Evolutionary conservation across 495 filamentous ascomycete species (phyloP), one percentile per base, ranked within the genome.

Genomic region (Penicillium goetzii): DNA sequence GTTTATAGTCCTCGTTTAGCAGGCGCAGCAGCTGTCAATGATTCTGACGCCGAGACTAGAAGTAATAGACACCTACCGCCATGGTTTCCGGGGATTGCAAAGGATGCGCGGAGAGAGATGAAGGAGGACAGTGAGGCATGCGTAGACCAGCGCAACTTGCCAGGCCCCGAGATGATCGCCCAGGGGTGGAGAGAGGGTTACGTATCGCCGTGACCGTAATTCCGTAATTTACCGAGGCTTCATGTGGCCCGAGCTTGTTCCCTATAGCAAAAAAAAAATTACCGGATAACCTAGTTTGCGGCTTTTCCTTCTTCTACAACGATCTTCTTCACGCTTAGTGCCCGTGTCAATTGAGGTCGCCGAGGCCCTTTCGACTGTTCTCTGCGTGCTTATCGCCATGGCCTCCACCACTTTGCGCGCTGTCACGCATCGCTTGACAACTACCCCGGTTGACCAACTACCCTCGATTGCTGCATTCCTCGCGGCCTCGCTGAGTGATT

Each of bases 391-490:
- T 17, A 19, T 57, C 21, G 30, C 54, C 11, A 73, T 73, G 71
- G 50, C 71, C 15, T 53, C 68, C 21, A 69, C 71, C 38, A 72
- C 78, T 19, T 65, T 93, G 11, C 84, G 87, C 53, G 86, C 86
- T 4, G 80, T 92, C 59, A 90, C 88, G 60, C 84, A 87, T 65
- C 85, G 86, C 59, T 74, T 93, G 62, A 84, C 87, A 11, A 85
- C 84, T 4, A 86, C 87, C 11, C 85, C 89, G 3, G 75, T 79
- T 36, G 80, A 84, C 52, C 83, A 90, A 59, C 84, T 92, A 45
- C 89, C 89, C 54, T 78, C 81, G 28, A 78, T 89, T 26, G 80
- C 85, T 64, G 85, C 88, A 36, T 79, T 77, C 52, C 82, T 92
- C 41, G 82, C 89, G 49, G 77, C 78, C 49, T 83, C 87, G 61